Conservation (phyloP, 139 green algal genomes). For the Chlorella sp. region DNA sequence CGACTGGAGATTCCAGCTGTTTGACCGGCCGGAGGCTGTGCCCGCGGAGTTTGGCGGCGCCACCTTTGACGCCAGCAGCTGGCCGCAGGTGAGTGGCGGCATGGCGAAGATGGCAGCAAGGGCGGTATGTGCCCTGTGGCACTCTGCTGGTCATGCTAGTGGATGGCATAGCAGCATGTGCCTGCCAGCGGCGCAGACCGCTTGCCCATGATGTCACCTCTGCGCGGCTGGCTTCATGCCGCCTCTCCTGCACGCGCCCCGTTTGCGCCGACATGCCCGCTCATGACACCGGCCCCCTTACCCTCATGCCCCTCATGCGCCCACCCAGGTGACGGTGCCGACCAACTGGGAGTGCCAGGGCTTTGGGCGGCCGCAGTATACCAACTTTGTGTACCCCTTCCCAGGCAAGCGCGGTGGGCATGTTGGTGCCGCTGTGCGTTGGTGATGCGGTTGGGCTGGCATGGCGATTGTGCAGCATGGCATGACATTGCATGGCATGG, state of each 20-base stretch:
- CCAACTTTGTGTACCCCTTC: conserved; percentile 96
- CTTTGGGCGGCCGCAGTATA: conserved; percentile 92
- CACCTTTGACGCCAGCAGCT: conserved; percentile 58
- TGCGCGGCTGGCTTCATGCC: too few species aligned
- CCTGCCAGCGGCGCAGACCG: too few species aligned
- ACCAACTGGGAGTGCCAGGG: conserved; percentile 92
- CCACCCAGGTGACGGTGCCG: conserved; percentile 82
- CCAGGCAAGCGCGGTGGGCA: conserved; percentile 30
- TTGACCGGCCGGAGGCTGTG: conserved; percentile 62
- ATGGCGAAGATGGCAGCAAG: too few species aligned
- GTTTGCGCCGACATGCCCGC: too few species aligned
- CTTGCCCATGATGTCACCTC: too few species aligned
- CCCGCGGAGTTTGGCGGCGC: conserved; percentile 53
- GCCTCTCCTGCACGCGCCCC: neutral
- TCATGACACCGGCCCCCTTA: neutral
- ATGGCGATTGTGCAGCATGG: too few species aligned
- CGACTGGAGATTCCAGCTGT: conserved; percentile 77
- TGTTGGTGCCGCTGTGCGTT: neutral
- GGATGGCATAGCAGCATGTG: neutral
- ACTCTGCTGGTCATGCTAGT: too few species aligned
- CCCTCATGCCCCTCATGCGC: too few species aligned
- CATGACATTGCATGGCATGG: too few species aligned
- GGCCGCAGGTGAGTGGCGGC: conserved; percentile 42
- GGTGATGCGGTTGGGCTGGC: too few species aligned
- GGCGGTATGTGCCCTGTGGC: too few species aligned